phyloP scores from a whole-genome alignment of 1,284 basidiomycete species.

The Xerocomus amazonicus region DNA sequence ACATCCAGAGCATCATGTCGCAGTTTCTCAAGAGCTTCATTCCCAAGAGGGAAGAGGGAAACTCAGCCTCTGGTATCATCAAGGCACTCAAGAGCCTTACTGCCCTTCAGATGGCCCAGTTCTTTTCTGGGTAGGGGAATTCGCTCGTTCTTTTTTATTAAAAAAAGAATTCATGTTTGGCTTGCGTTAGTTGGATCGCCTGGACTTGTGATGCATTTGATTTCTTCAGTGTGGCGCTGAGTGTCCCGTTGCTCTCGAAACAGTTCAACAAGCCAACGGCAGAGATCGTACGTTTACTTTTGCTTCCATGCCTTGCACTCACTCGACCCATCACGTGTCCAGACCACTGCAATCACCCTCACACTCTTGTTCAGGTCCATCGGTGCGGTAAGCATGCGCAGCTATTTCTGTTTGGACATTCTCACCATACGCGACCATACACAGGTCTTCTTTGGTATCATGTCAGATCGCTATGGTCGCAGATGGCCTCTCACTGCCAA shows the following conservation, averaged over 20 bases:
- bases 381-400: conserved; percentile 61
- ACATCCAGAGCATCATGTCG: conserved; percentile 15
- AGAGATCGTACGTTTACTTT: conserved; percentile 49
- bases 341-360: conserved; percentile 87
- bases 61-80: conserved; percentile 35
- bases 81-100: conserved; percentile 41
- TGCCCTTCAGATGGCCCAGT: conserved; percentile 52
- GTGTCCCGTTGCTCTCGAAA: conserved; percentile 51
- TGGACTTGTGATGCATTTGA: conserved; percentile 81
- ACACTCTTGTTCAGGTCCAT: conserved; percentile 87
- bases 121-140: conserved; percentile 53
- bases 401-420: background rate
- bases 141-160: background rate
- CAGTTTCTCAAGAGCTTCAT: conserved; percentile 39
- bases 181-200: conserved; percentile 59
- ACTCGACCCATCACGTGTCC: conserved; percentile 6
- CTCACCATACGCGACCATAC: background rate
- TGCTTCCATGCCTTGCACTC: background rate
- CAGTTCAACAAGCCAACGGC: conserved; percentile 51
- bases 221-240: conserved; percentile 83
- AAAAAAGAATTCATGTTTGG: background rate
- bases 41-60: conserved; percentile 43
- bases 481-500: conserved; percentile 90
- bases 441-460: conserved; percentile 72
- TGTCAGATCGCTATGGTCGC: conserved; percentile 86